These are phyloP conservation scores for Amphibolis antarctica DNA, from an alignment of 106 monocot genomes.

Conservation along the genomic window DNA sequence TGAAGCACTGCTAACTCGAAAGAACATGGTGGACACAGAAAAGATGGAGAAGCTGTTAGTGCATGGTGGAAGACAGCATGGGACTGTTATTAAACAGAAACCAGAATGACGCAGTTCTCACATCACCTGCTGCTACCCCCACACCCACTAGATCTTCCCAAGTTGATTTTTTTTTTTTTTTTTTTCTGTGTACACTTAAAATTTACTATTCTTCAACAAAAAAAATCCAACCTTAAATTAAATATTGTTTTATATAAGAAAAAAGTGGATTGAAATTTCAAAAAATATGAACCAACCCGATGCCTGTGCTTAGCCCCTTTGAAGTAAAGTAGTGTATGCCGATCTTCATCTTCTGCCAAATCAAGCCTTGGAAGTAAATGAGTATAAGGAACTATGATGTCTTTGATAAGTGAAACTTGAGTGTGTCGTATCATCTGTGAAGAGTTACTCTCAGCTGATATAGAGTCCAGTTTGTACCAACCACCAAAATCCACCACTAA, in stretches of 20 bases:
- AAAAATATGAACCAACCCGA: conserved; percentile 42
- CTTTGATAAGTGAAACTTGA: conserved; percentile 85
- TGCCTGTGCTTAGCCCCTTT: conserved; percentile 90
- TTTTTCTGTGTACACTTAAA: too few relatives aligned
- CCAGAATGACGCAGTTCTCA: too few relatives aligned
- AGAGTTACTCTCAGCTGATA: conserved; percentile 34
- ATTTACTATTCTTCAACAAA: too few relatives aligned
- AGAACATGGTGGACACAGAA: too few relatives aligned
- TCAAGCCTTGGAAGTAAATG: conserved; percentile 63
- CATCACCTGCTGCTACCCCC: too few relatives aligned
- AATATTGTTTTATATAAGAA: not conserved
- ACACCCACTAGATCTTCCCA: too few relatives aligned
- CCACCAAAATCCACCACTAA: conserved; percentile 96
- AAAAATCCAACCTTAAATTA: too few relatives aligned
- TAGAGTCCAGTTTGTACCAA: conserved; percentile 82
- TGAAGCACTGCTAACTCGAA: too few relatives aligned
- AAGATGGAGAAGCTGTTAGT: too few relatives aligned
- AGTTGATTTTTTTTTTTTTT: too few relatives aligned
- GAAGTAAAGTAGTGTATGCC: conserved; percentile 74
- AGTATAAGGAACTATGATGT: conserved; percentile 85
- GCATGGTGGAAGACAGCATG: too few relatives aligned
- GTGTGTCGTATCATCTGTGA: conserved; percentile 60
- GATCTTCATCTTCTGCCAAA: conserved; percentile 43
- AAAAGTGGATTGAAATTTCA: not conserved
- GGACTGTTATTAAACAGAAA: too few relatives aligned